phyloP scores from a whole-genome alignment of 148 eudicot species.

The Rhododendron williamsianum region DNA sequence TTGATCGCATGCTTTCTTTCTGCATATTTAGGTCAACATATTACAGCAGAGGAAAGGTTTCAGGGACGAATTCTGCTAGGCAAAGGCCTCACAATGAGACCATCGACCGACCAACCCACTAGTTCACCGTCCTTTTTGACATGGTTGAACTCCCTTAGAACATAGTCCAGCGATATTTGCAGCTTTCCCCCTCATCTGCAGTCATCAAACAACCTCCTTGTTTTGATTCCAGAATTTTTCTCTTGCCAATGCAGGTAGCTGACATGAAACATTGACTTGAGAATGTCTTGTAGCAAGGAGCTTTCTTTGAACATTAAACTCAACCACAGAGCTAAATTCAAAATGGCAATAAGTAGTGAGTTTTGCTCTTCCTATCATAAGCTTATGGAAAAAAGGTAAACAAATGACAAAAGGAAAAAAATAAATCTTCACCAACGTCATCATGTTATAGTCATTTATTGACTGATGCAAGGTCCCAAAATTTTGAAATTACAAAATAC shows the following conservation, averaged over 20 bases:
- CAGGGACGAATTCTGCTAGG: conserved; percentile 51
- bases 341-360: neutral
- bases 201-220: conserved; percentile 46
- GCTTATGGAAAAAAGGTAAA: too few species aligned
- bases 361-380: too few species aligned
- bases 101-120: conserved; percentile 74
- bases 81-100: conserved; percentile 84
- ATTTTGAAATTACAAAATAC: too few species aligned
- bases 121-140: conserved; percentile 62
- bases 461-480: too few species aligned
- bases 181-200: conserved; percentile 77
- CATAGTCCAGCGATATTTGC: conserved; percentile 74
- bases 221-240: conserved; percentile 64
- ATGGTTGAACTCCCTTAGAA: conserved; percentile 67
- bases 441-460: too few species aligned
- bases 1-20: neutral
- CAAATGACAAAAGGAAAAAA: too few species aligned
- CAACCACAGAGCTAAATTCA: neutral
- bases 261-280: conserved; percentile 74
- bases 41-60: conserved; percentile 21
- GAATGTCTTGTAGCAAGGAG: conserved; percentile 73
- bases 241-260: conserved; percentile 86
- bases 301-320: conserved; percentile 63
- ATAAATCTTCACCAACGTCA: too few species aligned
- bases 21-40: conserved; percentile 14